These are phyloP conservation scores for Cichorium intybus DNA, from an alignment of 140 eudicot genomes.

Conservation along the genomic window DNA sequence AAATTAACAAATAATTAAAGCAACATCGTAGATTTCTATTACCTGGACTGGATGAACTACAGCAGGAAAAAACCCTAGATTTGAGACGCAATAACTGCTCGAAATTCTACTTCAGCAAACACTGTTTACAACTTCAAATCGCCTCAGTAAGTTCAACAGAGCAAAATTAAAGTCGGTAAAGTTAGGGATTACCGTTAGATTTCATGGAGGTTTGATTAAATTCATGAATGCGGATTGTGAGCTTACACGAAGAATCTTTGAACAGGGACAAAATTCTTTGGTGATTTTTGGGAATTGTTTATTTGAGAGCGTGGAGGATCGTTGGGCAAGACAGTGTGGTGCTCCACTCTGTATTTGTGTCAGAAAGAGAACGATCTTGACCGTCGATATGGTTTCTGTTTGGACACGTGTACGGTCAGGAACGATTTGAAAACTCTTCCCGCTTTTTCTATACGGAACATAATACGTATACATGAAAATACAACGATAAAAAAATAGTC, in stretches of 20 bases:
- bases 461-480: not conserved
- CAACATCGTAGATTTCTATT: not conserved
- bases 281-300: conserved; percentile 10
- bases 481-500: not conserved
- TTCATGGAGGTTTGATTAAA: not conserved
- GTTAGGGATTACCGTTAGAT: not conserved
- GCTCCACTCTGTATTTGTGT: conserved; percentile 29
- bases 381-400: conserved; percentile 5
- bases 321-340: conserved; percentile 33
- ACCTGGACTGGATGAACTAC: conserved; percentile 21
- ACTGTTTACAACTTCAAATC: not conserved
- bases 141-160: not conserved
- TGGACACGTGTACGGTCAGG: conserved; percentile 23
- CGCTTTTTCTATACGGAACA: conserved; percentile 2
- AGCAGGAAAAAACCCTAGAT: conserved; percentile 23
- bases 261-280: conserved; percentile 29
- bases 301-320: conserved; percentile 26
- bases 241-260: conserved; percentile 23
- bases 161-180: not conserved
- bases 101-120: not conserved
- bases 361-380: conserved; percentile 13
- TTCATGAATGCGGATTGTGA: not conserved
- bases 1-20: too few species aligned
- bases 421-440: conserved; percentile 5
- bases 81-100: conserved; percentile 1